Evolutionary conservation across 2,329 filamentous ascomycete genomes (phyloP).

Genomic region (Grosmannia serpens): DNA sequence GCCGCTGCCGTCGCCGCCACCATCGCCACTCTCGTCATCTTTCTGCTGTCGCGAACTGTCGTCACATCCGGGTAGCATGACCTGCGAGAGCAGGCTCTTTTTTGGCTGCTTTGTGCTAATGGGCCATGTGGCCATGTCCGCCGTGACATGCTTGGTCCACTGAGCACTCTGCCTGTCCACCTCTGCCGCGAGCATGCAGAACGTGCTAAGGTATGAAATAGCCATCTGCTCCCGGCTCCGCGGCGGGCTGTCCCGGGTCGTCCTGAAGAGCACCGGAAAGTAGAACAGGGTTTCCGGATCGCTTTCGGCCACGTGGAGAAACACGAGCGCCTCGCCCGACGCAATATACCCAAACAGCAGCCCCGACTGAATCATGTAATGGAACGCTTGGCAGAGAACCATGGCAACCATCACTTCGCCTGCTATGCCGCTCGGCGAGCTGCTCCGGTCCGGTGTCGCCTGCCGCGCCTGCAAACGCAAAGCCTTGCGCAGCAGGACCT

Average conservation of each 20-base stretch:
- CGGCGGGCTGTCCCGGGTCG: neutral
- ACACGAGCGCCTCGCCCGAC: neutral
- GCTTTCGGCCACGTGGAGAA: neutral
- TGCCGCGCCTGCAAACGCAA: neutral
- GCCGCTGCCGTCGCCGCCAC: neutral
- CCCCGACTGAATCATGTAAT: conserved; percentile 3
- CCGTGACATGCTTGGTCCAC: neutral
- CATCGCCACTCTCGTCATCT: neutral
- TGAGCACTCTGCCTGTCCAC: too few relatives aligned
- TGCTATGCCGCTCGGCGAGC: neutral
- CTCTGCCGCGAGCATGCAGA: neutral
- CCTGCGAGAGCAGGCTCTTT: neutral
- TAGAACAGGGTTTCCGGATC: neutral
- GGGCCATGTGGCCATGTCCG: neutral
- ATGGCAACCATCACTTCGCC: conserved; percentile 1
- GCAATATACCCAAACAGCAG: neutral
- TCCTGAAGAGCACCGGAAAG: neutral
- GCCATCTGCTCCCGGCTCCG: neutral
- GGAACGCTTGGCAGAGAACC: conserved; percentile 1
- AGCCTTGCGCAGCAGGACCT: neutral
- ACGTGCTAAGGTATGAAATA: neutral
- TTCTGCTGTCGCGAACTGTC: neutral
- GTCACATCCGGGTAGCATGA: neutral
- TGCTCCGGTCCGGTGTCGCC: neutral
- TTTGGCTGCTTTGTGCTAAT: too few relatives aligned